Conservation (phyloP, 2,329 filamentous ascomycete species). For the Fusarium kyushuense region DNA sequence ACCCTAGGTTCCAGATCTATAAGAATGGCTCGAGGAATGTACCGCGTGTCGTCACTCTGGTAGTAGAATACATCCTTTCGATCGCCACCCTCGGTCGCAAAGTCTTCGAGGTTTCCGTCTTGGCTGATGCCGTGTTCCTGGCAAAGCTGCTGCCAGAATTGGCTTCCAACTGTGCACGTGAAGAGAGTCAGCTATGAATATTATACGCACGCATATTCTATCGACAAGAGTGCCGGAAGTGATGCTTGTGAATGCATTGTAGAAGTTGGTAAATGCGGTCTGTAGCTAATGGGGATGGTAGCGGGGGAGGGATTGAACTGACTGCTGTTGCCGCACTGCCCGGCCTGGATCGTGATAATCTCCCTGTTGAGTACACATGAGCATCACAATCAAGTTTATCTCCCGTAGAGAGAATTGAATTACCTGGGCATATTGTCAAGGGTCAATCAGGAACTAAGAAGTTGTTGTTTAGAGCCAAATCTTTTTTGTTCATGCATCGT, state of each 20-base stretch:
- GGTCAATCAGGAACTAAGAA: slow-evolving; percentile 14
- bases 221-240: not conserved
- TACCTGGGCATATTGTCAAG: slow-evolving; percentile 47
- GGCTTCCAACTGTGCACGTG: slow-evolving; percentile 79
- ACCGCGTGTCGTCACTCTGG: slow-evolving; percentile 98
- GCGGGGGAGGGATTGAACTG: slow-evolving; percentile 58
- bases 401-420: not conserved
- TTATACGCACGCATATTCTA: not conserved
- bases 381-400: slow-evolving; percentile 1
- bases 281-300: slow-evolving; percentile 2
- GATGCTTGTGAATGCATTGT: not conserved
- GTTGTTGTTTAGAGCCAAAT: slow-evolving; percentile 34
- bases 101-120: slow-evolving; percentile 96
- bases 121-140: slow-evolving; percentile 98
- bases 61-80: slow-evolving; percentile 99
- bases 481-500: slow-evolving; percentile 22
- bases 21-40: slow-evolving; percentile 95
- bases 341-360: slow-evolving; percentile 99
- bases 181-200: slow-evolving; percentile 52
- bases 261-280: slow-evolving; percentile 15
- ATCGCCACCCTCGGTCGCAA: slow-evolving; percentile 96
- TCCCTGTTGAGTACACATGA: slow-evolving; percentile 69
- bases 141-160: slow-evolving; percentile 99
- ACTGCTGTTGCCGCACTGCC: slow-evolving; percentile 99
- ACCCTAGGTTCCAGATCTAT: slow-evolving; percentile 94